Conservation (phyloP, 306 rosid species). For the Aeschynomene evenia region DNA sequence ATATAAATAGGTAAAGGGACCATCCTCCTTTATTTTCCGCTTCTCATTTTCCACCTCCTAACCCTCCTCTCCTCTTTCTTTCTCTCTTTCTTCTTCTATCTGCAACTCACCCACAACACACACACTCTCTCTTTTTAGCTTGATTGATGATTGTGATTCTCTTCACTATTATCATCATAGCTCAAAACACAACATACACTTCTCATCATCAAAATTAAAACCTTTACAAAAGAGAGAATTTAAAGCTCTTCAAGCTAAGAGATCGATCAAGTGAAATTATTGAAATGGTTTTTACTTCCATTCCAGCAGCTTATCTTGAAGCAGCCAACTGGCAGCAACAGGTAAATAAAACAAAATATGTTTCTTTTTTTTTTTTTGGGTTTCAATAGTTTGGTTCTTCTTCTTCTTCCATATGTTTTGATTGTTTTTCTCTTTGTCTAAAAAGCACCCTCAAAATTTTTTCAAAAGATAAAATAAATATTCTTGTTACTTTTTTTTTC, state of each 20-base stretch:
- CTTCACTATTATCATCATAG: slow-evolving; percentile 46
- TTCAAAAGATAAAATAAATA: slow-evolving; percentile 40
- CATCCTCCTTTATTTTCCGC: slow-evolving; percentile 54
- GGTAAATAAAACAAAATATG: slow-evolving; percentile 38
- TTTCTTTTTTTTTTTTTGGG: too few species aligned
- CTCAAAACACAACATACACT: slow-evolving; percentile 16
- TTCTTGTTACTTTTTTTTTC: slow-evolving; percentile 39
- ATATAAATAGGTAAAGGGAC: slow-evolving; percentile 64
- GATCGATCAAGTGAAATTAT: too few species aligned
- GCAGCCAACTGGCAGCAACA: slow-evolving; percentile 89
- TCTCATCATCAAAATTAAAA: too few species aligned
- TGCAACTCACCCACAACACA: slow-evolving; percentile 11
- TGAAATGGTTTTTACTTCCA: slow-evolving; percentile 85
- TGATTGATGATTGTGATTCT: slow-evolving; percentile 55
- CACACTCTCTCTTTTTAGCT: slow-evolving; percentile 28
- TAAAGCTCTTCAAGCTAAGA: too few species aligned
- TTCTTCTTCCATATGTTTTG: not conserved
- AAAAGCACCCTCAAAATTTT: slow-evolving; percentile 15
- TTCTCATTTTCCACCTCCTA: slow-evolving; percentile 20
- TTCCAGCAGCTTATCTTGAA: slow-evolving; percentile 76
- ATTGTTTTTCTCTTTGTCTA: slow-evolving; percentile 16
- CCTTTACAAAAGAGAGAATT: slow-evolving; percentile 57
- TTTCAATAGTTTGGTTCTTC: slow-evolving; percentile 19
- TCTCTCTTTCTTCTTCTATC: slow-evolving; percentile 16
- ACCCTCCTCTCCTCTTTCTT: slow-evolving; percentile 14